Base-by-base conservation (phyloP, 2,329 filamentous ascomycete genomes). In the Verticillium dahliae region DNA sequence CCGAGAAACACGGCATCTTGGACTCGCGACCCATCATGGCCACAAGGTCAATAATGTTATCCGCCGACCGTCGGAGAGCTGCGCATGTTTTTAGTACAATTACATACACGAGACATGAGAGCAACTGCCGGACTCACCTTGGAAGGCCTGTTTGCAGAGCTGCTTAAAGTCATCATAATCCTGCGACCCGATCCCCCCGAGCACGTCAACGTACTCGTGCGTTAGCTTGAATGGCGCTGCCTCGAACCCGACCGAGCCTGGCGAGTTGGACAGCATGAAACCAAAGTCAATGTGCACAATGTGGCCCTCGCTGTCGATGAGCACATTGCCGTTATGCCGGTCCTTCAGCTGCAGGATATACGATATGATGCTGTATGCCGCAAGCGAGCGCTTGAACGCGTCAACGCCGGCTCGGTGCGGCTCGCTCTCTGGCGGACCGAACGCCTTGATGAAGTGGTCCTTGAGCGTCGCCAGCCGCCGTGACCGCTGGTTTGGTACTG, bases 211-310 rank as follows among this genome's bases (percentile, higher is more conserved):
- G 71, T 95, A 95, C 70, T 95, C 91, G 66, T 92, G 86, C 1
- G 91, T 93, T 33, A 95, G 80, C 77, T 95, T 95, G 76, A 95
- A 95, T 1, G 91, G 91, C 4, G 91, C 91, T 14, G 91, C 91
- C 75, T 95, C 91, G 69, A 95, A 95, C 2, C 90, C 90, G 71
- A 95, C 90, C 9, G 87, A 90, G 0, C 91, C 91, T 0, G 91
- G 91, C 1, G 90, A 92, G 73, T 95, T 95, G 56, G 90, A 93
- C 38, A 95, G 80, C 90, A 95, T 94, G 73, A 95, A 95, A 61
- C 91, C 91, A 73, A 95, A 95, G 74, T 95, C 91, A 64, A 95
- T 95, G 71, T 95, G 91, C 63, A 95, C 87, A 61, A 94, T 92
- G 71, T 95, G 91, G 10, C 91, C 91, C 72, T 91, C 88, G 69